Evolutionary conservation across 768 basidiomycete genomes (phyloP).

Genomic region (Termitomyces eurrhizus): DNA sequence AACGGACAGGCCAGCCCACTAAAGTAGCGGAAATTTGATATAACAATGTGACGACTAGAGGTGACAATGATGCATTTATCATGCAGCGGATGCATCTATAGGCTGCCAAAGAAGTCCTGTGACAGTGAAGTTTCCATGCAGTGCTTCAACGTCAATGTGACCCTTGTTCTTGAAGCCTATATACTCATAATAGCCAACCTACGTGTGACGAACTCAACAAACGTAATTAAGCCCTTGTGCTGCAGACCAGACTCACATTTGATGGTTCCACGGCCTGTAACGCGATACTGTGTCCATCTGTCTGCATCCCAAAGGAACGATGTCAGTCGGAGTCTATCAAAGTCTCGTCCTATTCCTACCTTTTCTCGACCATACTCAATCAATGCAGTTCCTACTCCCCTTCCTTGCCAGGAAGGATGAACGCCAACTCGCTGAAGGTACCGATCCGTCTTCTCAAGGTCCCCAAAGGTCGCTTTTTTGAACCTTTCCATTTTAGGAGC

Average conservation of each 20-base stretch:
- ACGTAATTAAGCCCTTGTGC: background rate
- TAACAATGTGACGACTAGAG: too few relatives aligned
- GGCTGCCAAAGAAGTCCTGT: conserved; percentile 6
- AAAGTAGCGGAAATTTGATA: too few relatives aligned
- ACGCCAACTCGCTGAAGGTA: conserved; percentile 10
- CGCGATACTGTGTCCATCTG: conserved; percentile 3
- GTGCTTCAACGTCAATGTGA: conserved; percentile 4
- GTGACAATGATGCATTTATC: too few relatives aligned
- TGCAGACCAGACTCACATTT: conserved; percentile 1
- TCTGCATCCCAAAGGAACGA: background rate
- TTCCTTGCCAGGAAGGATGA: conserved; percentile 11
- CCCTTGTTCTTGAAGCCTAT: conserved; percentile 8
- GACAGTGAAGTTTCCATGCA: conserved; percentile 9
- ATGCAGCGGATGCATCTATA: too few relatives aligned
- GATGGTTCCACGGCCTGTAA: conserved; percentile 4
- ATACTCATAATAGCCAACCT: conserved; percentile 11
- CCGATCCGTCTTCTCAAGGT: conserved; percentile 4
- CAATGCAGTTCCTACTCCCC: conserved; percentile 11
- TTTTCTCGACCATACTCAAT: conserved; percentile 7
- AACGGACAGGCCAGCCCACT: too few relatives aligned
- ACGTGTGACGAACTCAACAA: background rate
- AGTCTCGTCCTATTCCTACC: background rate
- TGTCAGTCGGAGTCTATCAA: background rate
- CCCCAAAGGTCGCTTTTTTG: conserved; percentile 7
- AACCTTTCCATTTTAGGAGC: conserved; percentile 5